phyloP scores from a whole-genome alignment of 305 asterid genomes.

The Petunia hybrid region DNA sequence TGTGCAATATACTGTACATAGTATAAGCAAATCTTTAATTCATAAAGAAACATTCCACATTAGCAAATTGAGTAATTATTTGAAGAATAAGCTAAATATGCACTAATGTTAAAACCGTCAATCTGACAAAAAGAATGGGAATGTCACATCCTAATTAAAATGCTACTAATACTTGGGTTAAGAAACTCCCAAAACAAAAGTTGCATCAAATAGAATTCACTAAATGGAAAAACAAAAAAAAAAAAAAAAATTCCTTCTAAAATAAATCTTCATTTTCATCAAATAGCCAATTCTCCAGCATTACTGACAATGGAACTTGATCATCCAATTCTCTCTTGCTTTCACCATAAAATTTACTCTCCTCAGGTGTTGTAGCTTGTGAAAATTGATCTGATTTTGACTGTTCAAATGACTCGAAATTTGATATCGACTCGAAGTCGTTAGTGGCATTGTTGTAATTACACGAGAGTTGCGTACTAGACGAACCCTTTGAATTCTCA shows the following conservation, averaged over 20 bases:
- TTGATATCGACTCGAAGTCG: conserved; percentile 61
- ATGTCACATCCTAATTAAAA: conserved; percentile 26
- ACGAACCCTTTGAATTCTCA: conserved; percentile 50
- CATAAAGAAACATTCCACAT: not conserved
- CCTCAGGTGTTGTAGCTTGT: conserved; percentile 57
- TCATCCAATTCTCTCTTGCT: conserved; percentile 46
- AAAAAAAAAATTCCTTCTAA: conserved; percentile 34
- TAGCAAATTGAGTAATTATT: not conserved
- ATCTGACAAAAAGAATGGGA: conserved; percentile 8
- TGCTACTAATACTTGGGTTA: conserved; percentile 4
- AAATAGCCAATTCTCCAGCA: conserved; percentile 74
- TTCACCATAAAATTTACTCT: conserved; percentile 42
- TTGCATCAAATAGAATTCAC: not conserved
- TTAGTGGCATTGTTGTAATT: conserved; percentile 28
- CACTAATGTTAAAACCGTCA: not conserved
- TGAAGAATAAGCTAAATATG: conserved; percentile 17
- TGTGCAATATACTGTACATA: not conserved
- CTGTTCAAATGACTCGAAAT: conserved; percentile 58
- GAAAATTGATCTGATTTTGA: conserved; percentile 61
- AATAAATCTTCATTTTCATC: conserved; percentile 57
- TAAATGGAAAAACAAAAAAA: not conserved
- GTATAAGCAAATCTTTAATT: not conserved
- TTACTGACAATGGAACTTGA: conserved; percentile 51
- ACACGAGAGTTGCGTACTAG: conserved; percentile 53
- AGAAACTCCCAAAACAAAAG: conserved; percentile 37